phyloP scores from a whole-genome alignment of 805 yeast species.

The Wickerhamiella vanderwaltii region DNA sequence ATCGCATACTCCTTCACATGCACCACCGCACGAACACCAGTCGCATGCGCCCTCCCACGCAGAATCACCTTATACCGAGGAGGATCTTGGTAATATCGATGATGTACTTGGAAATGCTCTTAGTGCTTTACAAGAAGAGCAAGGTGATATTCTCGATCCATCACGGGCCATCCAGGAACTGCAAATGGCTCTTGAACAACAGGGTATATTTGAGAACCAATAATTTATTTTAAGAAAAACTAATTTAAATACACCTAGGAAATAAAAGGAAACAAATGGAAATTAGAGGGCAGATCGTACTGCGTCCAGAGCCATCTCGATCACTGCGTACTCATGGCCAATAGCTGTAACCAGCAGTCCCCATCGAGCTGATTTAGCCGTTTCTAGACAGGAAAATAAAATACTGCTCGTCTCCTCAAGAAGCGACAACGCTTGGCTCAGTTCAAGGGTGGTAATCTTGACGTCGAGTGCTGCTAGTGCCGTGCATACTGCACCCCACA shows the following conservation, averaged over 20 bases:
- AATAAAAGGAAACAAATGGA: too few species aligned
- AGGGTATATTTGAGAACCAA: slow-evolving; percentile 5
- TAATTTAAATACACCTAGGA: too few species aligned
- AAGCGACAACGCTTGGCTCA: slow-evolving; percentile 13
- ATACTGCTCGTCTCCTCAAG: slow-evolving; percentile 12
- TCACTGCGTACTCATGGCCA: slow-evolving; percentile 24
- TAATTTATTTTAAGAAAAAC: slow-evolving; percentile 9
- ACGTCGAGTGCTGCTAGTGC: slow-evolving; percentile 12
- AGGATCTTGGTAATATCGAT: slow-evolving; percentile 6
- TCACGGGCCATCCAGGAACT: slow-evolving; percentile 7
- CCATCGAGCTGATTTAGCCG: slow-evolving; percentile 22
- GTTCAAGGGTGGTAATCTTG: slow-evolving; percentile 17
- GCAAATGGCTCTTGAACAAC: slow-evolving; percentile 8
- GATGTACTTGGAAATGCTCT: slow-evolving; percentile 11
- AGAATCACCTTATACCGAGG: background rate
- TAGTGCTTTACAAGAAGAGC: slow-evolving; percentile 4
- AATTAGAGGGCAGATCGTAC: slow-evolving; percentile 7
- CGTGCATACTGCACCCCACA: slow-evolving; percentile 12
- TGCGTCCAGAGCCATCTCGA: slow-evolving; percentile 20
- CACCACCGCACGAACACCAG: background rate
- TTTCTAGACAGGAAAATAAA: slow-evolving; percentile 14
- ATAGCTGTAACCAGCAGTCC: slow-evolving; percentile 23
- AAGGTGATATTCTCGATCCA: slow-evolving; percentile 3
- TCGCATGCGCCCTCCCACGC: background rate
- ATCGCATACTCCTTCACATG: background rate